Percentiles rank a stretch among this genome's conserved stretches.
Conservation (phyloP, 805 yeast genomes). For the Candida ortonii region DNA sequence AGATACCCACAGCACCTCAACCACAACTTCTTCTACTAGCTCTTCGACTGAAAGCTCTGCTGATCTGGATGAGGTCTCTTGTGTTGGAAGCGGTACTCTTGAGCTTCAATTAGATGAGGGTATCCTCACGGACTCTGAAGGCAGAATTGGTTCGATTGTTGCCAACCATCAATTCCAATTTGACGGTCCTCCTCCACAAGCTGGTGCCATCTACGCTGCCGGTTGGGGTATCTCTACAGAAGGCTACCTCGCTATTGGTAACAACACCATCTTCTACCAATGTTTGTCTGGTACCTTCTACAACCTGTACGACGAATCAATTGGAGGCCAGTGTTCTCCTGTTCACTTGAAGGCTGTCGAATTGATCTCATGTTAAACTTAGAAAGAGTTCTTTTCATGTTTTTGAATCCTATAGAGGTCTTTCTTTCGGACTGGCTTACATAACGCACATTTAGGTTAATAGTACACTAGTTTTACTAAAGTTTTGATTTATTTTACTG, state of each 20-base stretch:
- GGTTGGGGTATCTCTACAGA: constrained; percentile 48
- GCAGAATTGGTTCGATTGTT: constrained; percentile 58
- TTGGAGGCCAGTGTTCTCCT: constrained; percentile 46
- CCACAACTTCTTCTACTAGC: constrained; percentile 27
- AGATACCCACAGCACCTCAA: constrained; percentile 40
- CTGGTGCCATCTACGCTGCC: constrained; percentile 51
- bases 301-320: constrained; percentile 52
- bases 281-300: constrained; percentile 56
- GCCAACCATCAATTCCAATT: constrained; percentile 65
- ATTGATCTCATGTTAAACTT: constrained; percentile 37
- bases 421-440: no score
- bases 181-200: constrained; percentile 66
- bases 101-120: constrained; percentile 42
- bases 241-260: constrained; percentile 50
- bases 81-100: constrained; percentile 38
- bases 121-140: constrained; percentile 43
- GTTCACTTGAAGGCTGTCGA: constrained; percentile 45
- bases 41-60: constrained; percentile 16
- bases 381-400: no score
- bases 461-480: no score
- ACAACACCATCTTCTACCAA: constrained; percentile 46
- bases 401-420: no score
- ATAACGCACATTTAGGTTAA: no score
- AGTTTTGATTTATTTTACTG: no score
- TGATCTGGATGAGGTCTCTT: constrained; percentile 30